Percentiles rank a stretch among this genome's conserved stretches.
Conservation (phyloP, 306 rosid species). For the Carpinus fangiana region DNA sequence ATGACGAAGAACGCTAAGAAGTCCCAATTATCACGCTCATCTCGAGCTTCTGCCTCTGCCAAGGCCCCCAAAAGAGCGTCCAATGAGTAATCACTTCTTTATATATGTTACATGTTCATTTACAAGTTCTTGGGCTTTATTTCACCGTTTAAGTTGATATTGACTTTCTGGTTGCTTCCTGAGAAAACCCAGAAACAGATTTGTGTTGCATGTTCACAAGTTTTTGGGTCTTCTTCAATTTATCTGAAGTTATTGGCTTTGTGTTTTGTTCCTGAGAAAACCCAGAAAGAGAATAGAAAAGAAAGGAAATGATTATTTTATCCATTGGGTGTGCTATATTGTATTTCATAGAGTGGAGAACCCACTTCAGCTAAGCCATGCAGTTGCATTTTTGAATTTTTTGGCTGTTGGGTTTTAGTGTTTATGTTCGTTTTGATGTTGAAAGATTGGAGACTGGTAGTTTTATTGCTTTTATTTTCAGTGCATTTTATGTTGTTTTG, state of each 20-base stretch:
- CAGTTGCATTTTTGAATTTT: background rate
- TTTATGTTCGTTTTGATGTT: background rate
- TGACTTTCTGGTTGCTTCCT: slow-evolving; percentile 23
- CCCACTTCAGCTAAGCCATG: slow-evolving; percentile 9
- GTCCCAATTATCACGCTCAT: slow-evolving; percentile 31
- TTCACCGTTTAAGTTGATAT: background rate
- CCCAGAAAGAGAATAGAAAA: slow-evolving; percentile 10
- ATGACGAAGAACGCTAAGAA: slow-evolving; percentile 52
- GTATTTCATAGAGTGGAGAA: background rate
- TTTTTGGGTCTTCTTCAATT: background rate
- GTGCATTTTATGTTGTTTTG: background rate
- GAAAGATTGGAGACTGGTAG: background rate
- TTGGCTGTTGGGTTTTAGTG: slow-evolving; percentile 14
- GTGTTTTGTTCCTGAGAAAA: slow-evolving; percentile 23
- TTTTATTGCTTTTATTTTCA: background rate
- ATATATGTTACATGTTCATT: background rate
- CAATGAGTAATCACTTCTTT: slow-evolving; percentile 31
- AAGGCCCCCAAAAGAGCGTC: slow-evolving; percentile 25
- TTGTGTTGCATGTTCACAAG: background rate
- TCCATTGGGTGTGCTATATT: background rate
- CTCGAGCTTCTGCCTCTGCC: slow-evolving; percentile 28
- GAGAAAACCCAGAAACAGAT: slow-evolving; percentile 18
- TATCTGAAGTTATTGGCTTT: background rate
- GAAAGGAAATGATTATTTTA: background rate
- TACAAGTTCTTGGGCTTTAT: background rate